Evolutionary conservation across 23 red algal species (phyloP).

Genomic region (Cyanidioschyzon merolae): DNA sequence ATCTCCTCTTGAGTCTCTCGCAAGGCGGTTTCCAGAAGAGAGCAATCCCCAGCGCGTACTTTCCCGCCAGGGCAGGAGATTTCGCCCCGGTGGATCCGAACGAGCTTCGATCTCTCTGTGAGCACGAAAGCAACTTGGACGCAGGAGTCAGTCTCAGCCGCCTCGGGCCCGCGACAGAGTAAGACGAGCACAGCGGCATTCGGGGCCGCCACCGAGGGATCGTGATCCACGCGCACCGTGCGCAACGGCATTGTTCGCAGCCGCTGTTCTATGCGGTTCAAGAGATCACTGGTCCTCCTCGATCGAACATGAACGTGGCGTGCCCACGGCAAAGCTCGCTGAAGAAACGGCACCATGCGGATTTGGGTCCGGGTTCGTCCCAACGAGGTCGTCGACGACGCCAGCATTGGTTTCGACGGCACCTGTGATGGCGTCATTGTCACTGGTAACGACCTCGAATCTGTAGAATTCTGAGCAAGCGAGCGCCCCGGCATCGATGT

Average conservation of each 20-base stretch:
- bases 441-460: not conserved
- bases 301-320: not conserved
- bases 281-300: not conserved
- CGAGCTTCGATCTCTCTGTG: not conserved
- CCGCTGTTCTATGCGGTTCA: not conserved
- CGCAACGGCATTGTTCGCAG: conserved; percentile 7
- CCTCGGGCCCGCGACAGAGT: not conserved
- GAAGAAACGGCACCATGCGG: not conserved
- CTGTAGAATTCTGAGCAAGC: not conserved
- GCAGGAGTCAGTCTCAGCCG: not conserved
- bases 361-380: not conserved
- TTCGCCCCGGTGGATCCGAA: conserved; percentile 16
- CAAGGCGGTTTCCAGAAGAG: conserved; percentile 21
- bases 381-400: not conserved
- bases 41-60: not conserved
- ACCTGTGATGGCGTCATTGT: not conserved
- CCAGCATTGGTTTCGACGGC: not conserved
- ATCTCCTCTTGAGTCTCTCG: conserved; percentile 29
- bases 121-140: not conserved
- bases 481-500: not conserved
- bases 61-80: conserved; percentile 24
- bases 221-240: not conserved
- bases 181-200: conserved; percentile 1
- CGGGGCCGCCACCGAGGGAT: conserved; percentile 10
- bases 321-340: not conserved